Conservation (phyloP, 345 rosid genomes). For the Rubroshorea leprosula region DNA sequence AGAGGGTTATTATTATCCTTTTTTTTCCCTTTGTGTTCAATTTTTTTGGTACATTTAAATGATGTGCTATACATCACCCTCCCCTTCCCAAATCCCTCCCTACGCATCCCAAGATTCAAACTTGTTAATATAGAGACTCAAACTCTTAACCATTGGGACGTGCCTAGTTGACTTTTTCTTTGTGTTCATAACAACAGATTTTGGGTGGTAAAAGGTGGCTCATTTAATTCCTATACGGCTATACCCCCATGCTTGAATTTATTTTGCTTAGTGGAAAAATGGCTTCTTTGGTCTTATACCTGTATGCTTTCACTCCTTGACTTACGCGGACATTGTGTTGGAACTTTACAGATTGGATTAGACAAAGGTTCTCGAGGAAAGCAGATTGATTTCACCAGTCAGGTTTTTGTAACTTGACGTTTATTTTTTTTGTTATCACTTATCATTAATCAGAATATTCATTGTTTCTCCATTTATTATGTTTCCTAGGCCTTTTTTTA, state of each 20-base stretch:
- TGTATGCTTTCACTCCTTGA: background rate
- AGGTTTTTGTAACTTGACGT: constrained; percentile 35
- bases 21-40: too few species aligned
- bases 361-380: constrained; percentile 86
- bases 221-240: too few species aligned
- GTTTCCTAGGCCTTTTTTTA: background rate
- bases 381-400: constrained; percentile 64
- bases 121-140: too few species aligned
- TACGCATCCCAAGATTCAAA: too few species aligned
- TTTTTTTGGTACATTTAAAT: too few species aligned
- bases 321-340: background rate
- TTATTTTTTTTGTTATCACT: background rate
- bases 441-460: background rate
- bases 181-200: too few species aligned
- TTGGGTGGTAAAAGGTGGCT: too few species aligned
- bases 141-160: too few species aligned
- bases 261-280: background rate
- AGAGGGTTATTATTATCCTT: too few species aligned
- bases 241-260: constrained; percentile 8
- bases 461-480: background rate
- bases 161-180: too few species aligned
- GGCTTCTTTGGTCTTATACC: background rate
- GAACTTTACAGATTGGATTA: constrained; percentile 58
- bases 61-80: too few species aligned
- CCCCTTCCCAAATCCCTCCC: too few species aligned